phyloP scores from a whole-genome alignment of 2,329 filamentous ascomycete species.

The Cytospora paraplurivora region DNA sequence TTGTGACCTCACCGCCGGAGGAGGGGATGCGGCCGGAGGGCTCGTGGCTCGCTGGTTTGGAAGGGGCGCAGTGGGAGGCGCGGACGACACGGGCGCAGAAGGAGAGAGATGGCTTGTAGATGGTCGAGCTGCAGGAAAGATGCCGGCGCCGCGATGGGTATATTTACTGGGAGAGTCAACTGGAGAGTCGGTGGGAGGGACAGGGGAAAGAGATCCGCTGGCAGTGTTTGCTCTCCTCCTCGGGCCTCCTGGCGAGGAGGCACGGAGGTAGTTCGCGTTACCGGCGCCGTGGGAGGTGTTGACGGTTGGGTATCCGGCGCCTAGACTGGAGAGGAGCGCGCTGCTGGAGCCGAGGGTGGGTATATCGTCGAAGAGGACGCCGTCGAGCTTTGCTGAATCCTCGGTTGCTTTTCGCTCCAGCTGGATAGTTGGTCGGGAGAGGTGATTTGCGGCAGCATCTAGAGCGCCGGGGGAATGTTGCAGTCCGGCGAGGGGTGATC shows the following conservation, averaged over 20 bases:
- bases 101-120: constrained; percentile 5
- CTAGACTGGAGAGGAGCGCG: constrained; percentile 30
- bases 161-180: constrained; percentile 16
- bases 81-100: constrained; percentile 10
- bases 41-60: constrained; percentile 20
- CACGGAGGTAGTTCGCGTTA: constrained; percentile 23
- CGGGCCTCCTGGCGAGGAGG: constrained; percentile 19
- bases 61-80: constrained; percentile 16
- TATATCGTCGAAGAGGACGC: constrained; percentile 33
- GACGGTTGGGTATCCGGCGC: constrained; percentile 26
- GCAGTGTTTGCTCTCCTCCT: constrained; percentile 28
- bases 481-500: constrained; percentile 28
- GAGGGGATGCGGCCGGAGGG: constrained; percentile 18
- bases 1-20: constrained; percentile 12
- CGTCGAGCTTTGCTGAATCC: constrained; percentile 29
- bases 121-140: constrained; percentile 12
- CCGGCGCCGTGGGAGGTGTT: not conserved
- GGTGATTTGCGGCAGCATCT: constrained; percentile 25
- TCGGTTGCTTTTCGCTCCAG: constrained; percentile 26
- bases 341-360: constrained; percentile 25
- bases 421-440: constrained; percentile 24
- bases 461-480: constrained; percentile 24
- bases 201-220: constrained; percentile 27
- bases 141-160: constrained; percentile 5
- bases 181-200: constrained; percentile 21